These are phyloP conservation scores for Melampsora americana DNA, from an alignment of 1,284 basidiomycete species.

Conservation along the genomic window DNA sequence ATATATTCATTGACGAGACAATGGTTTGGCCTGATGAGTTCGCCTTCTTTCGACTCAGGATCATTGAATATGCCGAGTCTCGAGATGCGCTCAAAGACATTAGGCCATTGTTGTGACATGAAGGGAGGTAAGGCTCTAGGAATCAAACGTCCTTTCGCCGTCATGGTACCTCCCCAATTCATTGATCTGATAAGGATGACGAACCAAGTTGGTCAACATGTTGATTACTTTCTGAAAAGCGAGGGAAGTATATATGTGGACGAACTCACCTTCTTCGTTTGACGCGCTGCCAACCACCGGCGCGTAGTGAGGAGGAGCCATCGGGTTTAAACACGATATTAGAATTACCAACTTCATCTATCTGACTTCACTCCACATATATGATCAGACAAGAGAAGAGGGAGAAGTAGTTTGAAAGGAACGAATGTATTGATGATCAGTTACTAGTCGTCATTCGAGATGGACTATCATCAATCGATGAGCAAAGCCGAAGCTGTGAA, in stretches of 20 bases:
- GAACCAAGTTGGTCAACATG: too few species aligned
- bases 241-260: too few species aligned
- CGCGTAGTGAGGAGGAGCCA: conserved; percentile 3
- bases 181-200: conserved; percentile 16
- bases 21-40: conserved; percentile 66
- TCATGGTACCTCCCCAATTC: conserved; percentile 65
- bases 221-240: neutral
- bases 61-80: conserved; percentile 67
- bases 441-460: too few species aligned
- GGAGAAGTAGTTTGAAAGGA: too few species aligned
- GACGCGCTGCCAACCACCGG: conserved; percentile 35
- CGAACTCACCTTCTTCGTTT: conserved; percentile 20
- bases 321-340: conserved; percentile 20
- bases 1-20: conserved; percentile 83
- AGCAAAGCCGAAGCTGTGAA: neutral
- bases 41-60: conserved; percentile 50
- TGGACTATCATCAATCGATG: neutral
- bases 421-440: too few species aligned
- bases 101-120: conserved; percentile 61
- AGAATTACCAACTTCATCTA: conserved; percentile 25
- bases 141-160: conserved; percentile 62
- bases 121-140: conserved; percentile 66
- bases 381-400: neutral
- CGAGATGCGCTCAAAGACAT: conserved; percentile 67
- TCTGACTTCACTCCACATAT: neutral